Evolutionary conservation across 2,329 filamentous ascomycete species (phyloP).

Genomic region (Penicillium sp.): DNA sequence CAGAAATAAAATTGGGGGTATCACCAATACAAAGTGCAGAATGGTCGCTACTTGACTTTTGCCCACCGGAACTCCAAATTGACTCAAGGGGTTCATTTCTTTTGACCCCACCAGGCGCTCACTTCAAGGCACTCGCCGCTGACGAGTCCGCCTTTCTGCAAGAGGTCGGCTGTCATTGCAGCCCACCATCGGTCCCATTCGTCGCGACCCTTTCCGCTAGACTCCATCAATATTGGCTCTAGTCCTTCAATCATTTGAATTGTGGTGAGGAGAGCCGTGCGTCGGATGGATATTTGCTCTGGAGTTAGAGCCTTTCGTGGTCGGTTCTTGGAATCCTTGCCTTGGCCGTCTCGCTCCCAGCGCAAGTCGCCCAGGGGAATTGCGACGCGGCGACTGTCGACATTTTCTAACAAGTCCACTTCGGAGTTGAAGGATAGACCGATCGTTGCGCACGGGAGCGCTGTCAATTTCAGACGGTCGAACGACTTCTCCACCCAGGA

Average conservation of each 20-base stretch:
- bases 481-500: conserved; percentile 75
- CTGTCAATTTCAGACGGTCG: conserved; percentile 65
- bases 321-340: conserved; percentile 32
- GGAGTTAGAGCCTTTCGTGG: conserved; percentile 56
- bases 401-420: conserved; percentile 65
- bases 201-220: conserved; percentile 80
- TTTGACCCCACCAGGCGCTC: conserved; percentile 64
- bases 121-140: conserved; percentile 80
- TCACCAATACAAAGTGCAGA: conserved; percentile 40
- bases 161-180: conserved; percentile 79
- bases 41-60: conserved; percentile 29
- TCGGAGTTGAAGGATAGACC: conserved; percentile 79
- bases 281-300: conserved; percentile 70
- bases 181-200: conserved; percentile 91
- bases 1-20: conserved; percentile 32
- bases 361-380: conserved; percentile 80
- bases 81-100: conserved; percentile 41
- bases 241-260: conserved; percentile 81
- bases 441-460: conserved; percentile 75
- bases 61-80: conserved; percentile 32
- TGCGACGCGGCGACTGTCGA: conserved; percentile 75
- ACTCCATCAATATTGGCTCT: conserved; percentile 77
- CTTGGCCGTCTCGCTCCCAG: conserved; percentile 71
- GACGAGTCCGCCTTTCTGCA: conserved; percentile 73
- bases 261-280: conserved; percentile 76